Evolutionary conservation across 306 rosid species (phyloP).

Genomic region (Citrullus amarus): DNA sequence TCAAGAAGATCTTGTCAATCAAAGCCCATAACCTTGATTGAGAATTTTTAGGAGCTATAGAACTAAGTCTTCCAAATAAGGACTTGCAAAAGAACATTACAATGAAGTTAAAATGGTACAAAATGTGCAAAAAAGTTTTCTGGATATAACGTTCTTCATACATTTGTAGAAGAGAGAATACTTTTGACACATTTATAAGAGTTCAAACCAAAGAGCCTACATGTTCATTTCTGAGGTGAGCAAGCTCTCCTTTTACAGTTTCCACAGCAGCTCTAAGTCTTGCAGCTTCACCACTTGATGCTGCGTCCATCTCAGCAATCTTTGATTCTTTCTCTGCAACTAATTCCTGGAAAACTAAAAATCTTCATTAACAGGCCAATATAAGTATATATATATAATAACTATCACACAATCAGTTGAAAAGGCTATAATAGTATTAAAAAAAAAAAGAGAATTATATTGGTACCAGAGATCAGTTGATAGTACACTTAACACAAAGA

Average conservation of each 20-base stretch:
- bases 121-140: neutral
- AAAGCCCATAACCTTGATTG: neutral
- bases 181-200: neutral
- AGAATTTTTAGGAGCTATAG: neutral
- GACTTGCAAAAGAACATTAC: neutral
- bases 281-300: constrained; percentile 87
- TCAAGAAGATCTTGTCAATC: neutral
- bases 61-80: neutral
- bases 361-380: constrained; percentile 11
- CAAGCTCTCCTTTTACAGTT: constrained; percentile 73
- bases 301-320: constrained; percentile 98
- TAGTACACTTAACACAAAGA: neutral
- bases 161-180: neutral
- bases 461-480: neutral
- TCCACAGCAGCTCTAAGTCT: constrained; percentile 85
- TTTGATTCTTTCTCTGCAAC: constrained; percentile 84
- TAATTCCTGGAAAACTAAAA: constrained; percentile 46
- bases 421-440: neutral
- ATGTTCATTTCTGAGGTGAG: constrained; percentile 69
- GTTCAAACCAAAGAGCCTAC: constrained; percentile 29
- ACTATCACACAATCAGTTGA: neutral
- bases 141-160: neutral
- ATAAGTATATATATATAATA: too few species aligned
- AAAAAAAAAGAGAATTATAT: neutral
- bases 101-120: neutral